These are phyloP conservation scores for Clitopilus hobsonii DNA, from an alignment of 768 basidiomycete species.

Conservation along the genomic window DNA sequence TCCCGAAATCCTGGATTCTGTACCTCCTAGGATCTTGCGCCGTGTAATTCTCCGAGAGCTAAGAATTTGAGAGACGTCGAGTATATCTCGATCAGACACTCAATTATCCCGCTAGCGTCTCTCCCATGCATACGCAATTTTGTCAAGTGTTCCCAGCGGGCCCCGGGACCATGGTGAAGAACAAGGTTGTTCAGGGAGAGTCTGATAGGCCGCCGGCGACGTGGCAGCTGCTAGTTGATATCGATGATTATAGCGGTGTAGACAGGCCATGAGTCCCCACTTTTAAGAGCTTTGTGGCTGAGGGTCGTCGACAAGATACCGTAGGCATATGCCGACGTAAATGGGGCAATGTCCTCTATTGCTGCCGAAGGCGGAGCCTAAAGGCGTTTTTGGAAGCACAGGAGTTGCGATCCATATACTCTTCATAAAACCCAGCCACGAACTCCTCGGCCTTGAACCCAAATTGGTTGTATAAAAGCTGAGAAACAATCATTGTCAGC, in stretches of 20 bases:
- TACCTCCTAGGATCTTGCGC: background rate
- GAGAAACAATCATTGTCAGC: no score
- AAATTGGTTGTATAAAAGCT: slow-evolving; percentile 82
- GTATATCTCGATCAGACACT: background rate
- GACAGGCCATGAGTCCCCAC: background rate
- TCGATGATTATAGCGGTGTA: background rate
- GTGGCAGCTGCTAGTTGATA: background rate
- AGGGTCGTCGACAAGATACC: background rate
- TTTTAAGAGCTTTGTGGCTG: background rate
- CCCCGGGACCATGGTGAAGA: background rate
- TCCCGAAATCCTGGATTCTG: background rate
- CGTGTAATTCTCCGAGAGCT: background rate
- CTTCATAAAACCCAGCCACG: slow-evolving; percentile 75
- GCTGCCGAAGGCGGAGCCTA: slow-evolving; percentile 64
- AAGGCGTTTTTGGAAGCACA: slow-evolving; percentile 79
- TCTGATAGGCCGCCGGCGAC: background rate
- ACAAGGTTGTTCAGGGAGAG: background rate
- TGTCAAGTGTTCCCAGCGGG: background rate
- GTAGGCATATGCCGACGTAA: background rate
- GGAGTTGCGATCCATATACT: slow-evolving; percentile 68
- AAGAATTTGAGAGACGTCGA: background rate
- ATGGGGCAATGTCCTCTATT: slow-evolving; percentile 13
- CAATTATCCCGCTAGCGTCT: background rate
- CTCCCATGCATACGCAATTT: background rate
- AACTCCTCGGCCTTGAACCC: slow-evolving; percentile 89